Conservation (phyloP, 2,329 filamentous ascomycete genomes). For the Aphanocladium album region DNA sequence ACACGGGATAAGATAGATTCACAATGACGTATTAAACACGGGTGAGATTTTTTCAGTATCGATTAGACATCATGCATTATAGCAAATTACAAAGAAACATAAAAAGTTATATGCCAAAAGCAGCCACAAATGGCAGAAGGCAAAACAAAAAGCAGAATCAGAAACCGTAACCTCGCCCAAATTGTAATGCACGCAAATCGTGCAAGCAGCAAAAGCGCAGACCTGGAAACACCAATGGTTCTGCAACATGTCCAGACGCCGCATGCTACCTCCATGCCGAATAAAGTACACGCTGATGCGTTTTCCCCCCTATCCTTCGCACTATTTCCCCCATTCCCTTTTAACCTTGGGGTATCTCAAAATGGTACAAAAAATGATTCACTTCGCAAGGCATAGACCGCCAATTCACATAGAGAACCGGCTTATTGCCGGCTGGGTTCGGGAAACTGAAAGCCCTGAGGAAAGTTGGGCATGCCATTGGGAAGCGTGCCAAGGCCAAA, state of each 20-base stretch:
- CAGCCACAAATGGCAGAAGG: background rate
- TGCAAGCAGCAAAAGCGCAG: too few species aligned
- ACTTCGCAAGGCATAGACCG: background rate
- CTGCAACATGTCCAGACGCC: background rate
- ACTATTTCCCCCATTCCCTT: background rate
- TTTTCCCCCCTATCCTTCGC: background rate
- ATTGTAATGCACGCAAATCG: too few species aligned
- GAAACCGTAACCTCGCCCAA: too few species aligned
- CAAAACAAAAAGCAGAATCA: background rate
- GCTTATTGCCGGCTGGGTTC: conserved; percentile 24
- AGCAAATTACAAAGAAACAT: background rate
- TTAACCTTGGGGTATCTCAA: conserved; percentile 1
- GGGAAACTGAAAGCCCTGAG: conserved; percentile 34
- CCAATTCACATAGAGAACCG: background rate
- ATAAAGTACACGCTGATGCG: background rate
- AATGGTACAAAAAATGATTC: background rate
- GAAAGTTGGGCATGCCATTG: conserved; percentile 40
- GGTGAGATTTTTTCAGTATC: background rate
- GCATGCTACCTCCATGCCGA: background rate
- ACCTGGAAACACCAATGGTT: background rate
- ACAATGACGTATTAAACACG: background rate
- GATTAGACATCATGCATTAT: background rate
- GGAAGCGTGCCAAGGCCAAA: conserved; percentile 29
- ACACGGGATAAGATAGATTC: too few species aligned
- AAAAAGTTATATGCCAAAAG: background rate